Base-by-base conservation (phyloP, 257 asterid species). In the Sherardia arvensis region DNA sequence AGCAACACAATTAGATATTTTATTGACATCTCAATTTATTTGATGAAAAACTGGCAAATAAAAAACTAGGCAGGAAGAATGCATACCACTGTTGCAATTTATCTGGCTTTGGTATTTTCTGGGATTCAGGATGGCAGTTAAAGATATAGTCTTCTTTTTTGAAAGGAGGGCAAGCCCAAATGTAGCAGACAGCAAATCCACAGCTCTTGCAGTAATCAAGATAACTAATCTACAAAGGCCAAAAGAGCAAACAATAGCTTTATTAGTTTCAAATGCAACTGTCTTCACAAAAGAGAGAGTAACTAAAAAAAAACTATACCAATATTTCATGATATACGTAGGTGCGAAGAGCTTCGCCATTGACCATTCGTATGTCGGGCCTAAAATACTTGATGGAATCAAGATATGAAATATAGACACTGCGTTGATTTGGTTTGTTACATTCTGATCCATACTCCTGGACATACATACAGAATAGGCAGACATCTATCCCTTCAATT, bases 121-220 rank as follows among this genome's bases (percentile, higher is more conserved):
- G 97, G 66, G 78, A 59, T 71, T 74, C 86, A 45, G 97, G 97
- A 79, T 89, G 95, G 71, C 87, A 84, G 69, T 81, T 74, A 69
- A 89, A 73, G 65, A 89, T 86, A 75, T 86, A 89, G 77, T 89
- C 94, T 33, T 86, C 91, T 51, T 84, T 88, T 77, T 69, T 83
- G 47, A 48, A 25, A 66, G 97, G 93, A 62, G 97, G 94, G 78
- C 91, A 89, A 57, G 93, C 87, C 95, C 95, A 89, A 73, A 89
- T 75, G 43, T 86, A 83, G 80, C 94, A 81, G 65, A 82, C 79
- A 40, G 75, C 68, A 65, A 83, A 89, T 67, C 97, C 97, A 53
- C 64, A 79, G 62, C 48, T 76, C 81, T 86, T 84, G 87, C 95
- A 89, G 77, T 86, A 84, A 63, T 83, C 91, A 51, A 86, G 90